Conservation (phyloP, 2,329 filamentous ascomycete species). For the Corinectria fuckeliana region DNA sequence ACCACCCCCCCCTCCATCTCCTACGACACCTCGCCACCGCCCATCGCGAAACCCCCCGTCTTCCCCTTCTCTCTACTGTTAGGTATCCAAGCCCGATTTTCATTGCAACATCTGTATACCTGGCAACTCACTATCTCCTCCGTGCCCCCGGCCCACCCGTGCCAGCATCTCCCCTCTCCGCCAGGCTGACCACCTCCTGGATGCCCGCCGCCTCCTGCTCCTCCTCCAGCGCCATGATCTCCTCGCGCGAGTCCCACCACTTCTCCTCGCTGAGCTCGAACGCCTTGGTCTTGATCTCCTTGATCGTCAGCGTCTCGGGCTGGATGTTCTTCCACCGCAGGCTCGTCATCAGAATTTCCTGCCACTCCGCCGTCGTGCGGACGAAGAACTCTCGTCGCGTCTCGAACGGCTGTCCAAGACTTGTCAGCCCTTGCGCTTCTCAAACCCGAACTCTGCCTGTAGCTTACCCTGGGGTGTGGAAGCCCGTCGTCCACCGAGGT, state of each 20-base stretch:
- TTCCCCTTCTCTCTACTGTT: background rate
- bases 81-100: no score
- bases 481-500: conserved; percentile 74
- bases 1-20: no score
- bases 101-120: background rate
- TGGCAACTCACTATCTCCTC: conserved; percentile 36
- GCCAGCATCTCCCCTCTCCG: conserved; percentile 70
- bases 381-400: conserved; percentile 90
- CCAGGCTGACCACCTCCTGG: conserved; percentile 88
- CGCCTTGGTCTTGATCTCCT: conserved; percentile 90
- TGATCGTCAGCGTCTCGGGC: conserved; percentile 74
- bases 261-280: conserved; percentile 94
- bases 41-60: background rate
- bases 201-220: conserved; percentile 96
- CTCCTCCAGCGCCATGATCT: conserved; percentile 89
- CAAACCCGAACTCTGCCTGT: background rate
- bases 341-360: conserved; percentile 80
- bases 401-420: conserved; percentile 76
- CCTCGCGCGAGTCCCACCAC: conserved; percentile 98
- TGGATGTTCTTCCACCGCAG: conserved; percentile 72
- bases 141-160: conserved; percentile 39
- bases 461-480: conserved; percentile 69
- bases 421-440: background rate
- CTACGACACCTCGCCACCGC: background rate
- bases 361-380: conserved; percentile 88